Evolutionary conservation across 306 rosid species (phyloP).

Genomic region (Citrullus mucosospermus): DNA sequence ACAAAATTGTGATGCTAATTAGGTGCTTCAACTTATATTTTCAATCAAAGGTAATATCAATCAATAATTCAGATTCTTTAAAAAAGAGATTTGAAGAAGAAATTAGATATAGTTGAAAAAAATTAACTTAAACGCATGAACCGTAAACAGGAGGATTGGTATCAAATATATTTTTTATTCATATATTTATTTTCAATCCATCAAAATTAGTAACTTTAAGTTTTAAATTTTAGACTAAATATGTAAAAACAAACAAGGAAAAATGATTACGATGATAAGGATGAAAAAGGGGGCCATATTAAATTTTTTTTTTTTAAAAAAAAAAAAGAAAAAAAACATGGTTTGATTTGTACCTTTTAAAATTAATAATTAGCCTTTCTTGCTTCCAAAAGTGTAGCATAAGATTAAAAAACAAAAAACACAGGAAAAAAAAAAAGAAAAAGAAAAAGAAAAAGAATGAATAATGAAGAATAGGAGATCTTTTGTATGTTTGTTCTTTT

Average conservation of each 20-base stretch:
- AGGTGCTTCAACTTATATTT: background rate
- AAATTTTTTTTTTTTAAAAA: too few relatives aligned
- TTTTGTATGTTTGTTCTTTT: background rate
- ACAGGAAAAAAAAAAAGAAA: background rate
- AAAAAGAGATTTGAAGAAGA: background rate
- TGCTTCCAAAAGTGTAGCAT: background rate
- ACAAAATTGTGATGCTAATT: background rate
- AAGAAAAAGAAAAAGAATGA: background rate
- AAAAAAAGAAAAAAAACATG: too few relatives aligned
- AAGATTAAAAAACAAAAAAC: background rate
- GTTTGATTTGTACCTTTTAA: background rate
- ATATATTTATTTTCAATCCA: background rate
- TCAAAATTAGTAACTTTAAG: background rate
- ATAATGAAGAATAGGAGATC: background rate
- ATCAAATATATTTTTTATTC: background rate
- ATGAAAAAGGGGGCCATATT: background rate
- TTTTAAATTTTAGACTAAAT: background rate
- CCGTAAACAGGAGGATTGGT: background rate
- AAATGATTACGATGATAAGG: background rate
- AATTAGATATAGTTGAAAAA: background rate
- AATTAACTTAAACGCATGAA: background rate
- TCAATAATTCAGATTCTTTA: too few relatives aligned
- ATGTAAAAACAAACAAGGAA: background rate
- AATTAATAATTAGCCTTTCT: background rate
- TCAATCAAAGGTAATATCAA: too few relatives aligned